Percentiles rank a stretch among this genome's conserved stretches.
Evolutionary conservation across 129 eudicot species (phyloP).

Genomic region (Heracleum sosnowskyi): DNA sequence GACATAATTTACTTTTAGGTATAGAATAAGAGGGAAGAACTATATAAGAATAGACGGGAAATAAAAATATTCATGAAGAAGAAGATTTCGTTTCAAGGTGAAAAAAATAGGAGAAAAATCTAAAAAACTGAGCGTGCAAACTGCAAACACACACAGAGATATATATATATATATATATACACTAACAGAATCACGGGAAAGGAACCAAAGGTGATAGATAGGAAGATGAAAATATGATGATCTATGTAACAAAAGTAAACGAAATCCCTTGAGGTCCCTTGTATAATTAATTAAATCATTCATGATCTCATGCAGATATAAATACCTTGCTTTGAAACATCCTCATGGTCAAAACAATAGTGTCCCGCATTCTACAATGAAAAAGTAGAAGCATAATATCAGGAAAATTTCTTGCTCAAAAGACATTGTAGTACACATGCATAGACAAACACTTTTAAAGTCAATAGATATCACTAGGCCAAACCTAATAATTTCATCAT

Average conservation of each 20-base stretch:
- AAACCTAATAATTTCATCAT: neutral
- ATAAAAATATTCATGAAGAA: neutral
- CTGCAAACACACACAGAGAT: too few species aligned
- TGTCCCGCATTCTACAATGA: slow-evolving; percentile 69
- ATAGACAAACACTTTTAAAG: neutral
- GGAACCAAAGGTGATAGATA: neutral
- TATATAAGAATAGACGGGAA: neutral
- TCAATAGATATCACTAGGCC: neutral
- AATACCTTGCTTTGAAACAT: slow-evolving; percentile 92
- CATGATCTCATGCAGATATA: neutral
- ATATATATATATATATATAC: too few species aligned
- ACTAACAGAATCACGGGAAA: neutral
- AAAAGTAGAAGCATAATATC: slow-evolving; percentile 2
- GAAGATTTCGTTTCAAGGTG: too few species aligned
- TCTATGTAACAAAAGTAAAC: neutral
- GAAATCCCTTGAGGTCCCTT: neutral
- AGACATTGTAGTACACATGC: neutral
- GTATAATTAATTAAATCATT: neutral
- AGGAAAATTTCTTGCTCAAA: neutral
- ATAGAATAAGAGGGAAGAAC: neutral
- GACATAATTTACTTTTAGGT: neutral
- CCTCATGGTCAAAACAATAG: slow-evolving; percentile 83
- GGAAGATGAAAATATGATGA: neutral
- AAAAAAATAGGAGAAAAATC: neutral
- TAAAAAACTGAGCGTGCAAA: neutral